These are phyloP conservation scores for Umbilicus rupestris DNA, from an alignment of 164 flowering plant species.

Conservation along the genomic window DNA sequence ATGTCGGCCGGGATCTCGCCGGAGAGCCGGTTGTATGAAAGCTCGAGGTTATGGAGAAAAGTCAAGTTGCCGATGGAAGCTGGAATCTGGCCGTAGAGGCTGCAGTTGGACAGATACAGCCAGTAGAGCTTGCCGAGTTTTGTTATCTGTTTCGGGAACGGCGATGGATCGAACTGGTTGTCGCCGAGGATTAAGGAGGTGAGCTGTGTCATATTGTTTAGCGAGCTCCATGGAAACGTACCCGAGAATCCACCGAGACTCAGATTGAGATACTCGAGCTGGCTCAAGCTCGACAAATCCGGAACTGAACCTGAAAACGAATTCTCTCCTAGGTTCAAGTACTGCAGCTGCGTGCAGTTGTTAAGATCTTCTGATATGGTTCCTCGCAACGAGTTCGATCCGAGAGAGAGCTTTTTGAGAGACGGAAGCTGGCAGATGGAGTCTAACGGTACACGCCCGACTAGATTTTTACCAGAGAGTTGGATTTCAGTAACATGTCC, in stretches of 20 bases:
- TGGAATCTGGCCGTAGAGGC: constrained; percentile 55
- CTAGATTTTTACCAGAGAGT: constrained; percentile 23
- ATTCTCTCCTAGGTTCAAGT: constrained; percentile 50
- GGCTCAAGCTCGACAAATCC: constrained; percentile 25
- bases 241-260: constrained; percentile 46
- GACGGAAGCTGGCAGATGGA: constrained; percentile 34
- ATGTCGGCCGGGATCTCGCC: constrained; percentile 62
- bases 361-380: constrained; percentile 21
- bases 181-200: constrained; percentile 41
- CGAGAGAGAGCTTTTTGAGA: constrained; percentile 41
- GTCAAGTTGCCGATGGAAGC: constrained; percentile 44
- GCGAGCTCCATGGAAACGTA: constrained; percentile 49
- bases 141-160: constrained; percentile 28
- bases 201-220: constrained; percentile 26
- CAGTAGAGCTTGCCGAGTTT: constrained; percentile 25
- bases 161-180: constrained; percentile 30
- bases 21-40: constrained; percentile 34
- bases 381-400: constrained; percentile 35
- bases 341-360: constrained; percentile 28
- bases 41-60: constrained; percentile 46
- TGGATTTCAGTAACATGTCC: constrained; percentile 35
- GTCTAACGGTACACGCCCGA: constrained; percentile 32
- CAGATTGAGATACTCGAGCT: constrained; percentile 24
- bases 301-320: constrained; percentile 37
- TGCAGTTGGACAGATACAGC: constrained; percentile 45